phyloP scores from a whole-genome alignment of 192 early-diverging fungal species.

The Pilaira anomala region DNA sequence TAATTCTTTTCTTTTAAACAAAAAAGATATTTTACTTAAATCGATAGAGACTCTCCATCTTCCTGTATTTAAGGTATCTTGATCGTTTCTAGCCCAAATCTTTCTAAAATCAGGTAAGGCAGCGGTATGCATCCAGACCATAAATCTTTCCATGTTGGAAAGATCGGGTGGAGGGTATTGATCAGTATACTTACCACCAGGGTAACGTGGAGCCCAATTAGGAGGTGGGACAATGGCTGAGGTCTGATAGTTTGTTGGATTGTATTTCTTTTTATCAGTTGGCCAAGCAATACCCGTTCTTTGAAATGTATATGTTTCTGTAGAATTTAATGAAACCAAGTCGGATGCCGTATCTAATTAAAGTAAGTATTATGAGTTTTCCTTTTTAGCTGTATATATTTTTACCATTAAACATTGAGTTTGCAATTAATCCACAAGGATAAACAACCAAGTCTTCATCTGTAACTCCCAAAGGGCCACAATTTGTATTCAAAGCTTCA shows the following conservation, averaged over 20 bases:
- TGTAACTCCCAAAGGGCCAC: not conserved
- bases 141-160: slow-evolving; percentile 68
- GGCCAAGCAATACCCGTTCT: slow-evolving; percentile 81
- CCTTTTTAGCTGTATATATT: not conserved
- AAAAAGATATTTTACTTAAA: slow-evolving; percentile 55
- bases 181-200: slow-evolving; percentile 42
- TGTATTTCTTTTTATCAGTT: slow-evolving; percentile 72
- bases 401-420: slow-evolving; percentile 83
- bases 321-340: slow-evolving; percentile 6
- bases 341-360: slow-evolving; percentile 29
- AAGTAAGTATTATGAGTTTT: not conserved
- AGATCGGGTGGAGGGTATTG: slow-evolving; percentile 63
- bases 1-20: not conserved
- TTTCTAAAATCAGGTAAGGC: slow-evolving; percentile 94
- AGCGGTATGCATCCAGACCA: slow-evolving; percentile 96
- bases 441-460: slow-evolving; percentile 53
- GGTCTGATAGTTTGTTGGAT: slow-evolving; percentile 49
- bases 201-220: slow-evolving; percentile 71
- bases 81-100: slow-evolving; percentile 76
- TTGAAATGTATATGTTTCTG: slow-evolving; percentile 50
- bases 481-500: slow-evolving; percentile 31
- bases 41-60: slow-evolving; percentile 65
- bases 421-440: slow-evolving; percentile 91
- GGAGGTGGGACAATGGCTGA: slow-evolving; percentile 74
- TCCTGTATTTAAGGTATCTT: slow-evolving; percentile 58